Conservation (phyloP, 306 rosid species). For the Vigna hirtella region DNA sequence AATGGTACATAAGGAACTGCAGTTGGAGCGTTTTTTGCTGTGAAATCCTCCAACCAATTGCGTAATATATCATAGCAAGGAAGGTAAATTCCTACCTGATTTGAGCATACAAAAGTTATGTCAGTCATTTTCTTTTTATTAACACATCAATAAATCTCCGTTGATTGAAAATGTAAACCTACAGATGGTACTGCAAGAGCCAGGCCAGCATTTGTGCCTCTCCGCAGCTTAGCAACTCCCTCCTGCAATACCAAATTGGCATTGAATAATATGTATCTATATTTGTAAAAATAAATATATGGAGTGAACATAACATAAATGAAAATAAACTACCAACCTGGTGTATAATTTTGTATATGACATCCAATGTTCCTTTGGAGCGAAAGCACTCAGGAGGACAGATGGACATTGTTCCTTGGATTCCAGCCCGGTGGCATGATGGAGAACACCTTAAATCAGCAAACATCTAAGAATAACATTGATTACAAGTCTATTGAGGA, state of each 20-base stretch:
- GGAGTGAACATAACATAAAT: background rate
- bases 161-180: slow-evolving; percentile 44
- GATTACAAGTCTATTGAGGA: background rate
- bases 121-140: slow-evolving; percentile 12
- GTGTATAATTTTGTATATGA: slow-evolving; percentile 75
- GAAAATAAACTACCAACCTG: slow-evolving; percentile 62
- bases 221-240: slow-evolving; percentile 90
- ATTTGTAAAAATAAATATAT: background rate
- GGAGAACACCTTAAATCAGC: slow-evolving; percentile 98
- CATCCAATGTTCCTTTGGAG: slow-evolving; percentile 95
- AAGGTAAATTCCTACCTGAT: slow-evolving; percentile 97
- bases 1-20: slow-evolving; percentile 77
- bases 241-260: slow-evolving; percentile 67
- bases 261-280: slow-evolving; percentile 24
- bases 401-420: slow-evolving; percentile 88
- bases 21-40: slow-evolving; percentile 60
- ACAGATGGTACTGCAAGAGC: slow-evolving; percentile 98
- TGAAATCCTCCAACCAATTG: slow-evolving; percentile 76
- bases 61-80: slow-evolving; percentile 93
- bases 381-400: slow-evolving; percentile 97
- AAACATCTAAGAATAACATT: slow-evolving; percentile 68
- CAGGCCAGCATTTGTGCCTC: slow-evolving; percentile 97
- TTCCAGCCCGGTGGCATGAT: slow-evolving; percentile 87
- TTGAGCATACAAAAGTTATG: background rate
- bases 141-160: slow-evolving; percentile 7